Percentiles rank a stretch among this genome's conserved stretches.
phyloP scores from a whole-genome alignment of 2,329 filamentous ascomycete species.

The Hypocreales sp. region DNA sequence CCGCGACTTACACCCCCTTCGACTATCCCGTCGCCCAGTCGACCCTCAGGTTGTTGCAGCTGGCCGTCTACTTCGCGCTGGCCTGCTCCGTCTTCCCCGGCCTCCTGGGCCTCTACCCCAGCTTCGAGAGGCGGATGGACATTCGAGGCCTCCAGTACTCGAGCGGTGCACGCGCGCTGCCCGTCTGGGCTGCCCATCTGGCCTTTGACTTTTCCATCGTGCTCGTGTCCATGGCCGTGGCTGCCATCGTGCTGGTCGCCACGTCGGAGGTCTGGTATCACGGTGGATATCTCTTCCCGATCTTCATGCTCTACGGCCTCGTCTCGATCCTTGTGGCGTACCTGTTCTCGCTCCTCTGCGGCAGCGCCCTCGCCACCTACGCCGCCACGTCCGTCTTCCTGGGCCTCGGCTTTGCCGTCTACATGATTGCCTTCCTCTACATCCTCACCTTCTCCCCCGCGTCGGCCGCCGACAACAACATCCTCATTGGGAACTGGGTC shows the following conservation, averaged over 20 bases:
- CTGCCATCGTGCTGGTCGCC: constrained; percentile 53
- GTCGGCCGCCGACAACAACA: constrained; percentile 47
- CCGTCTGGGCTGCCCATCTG: constrained; percentile 74
- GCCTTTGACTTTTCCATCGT: constrained; percentile 68
- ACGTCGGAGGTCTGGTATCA: constrained; percentile 57
- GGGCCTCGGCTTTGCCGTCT: constrained; percentile 54
- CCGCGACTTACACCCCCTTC: constrained; percentile 58
- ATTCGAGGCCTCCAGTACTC: constrained; percentile 81
- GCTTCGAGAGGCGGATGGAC: constrained; percentile 62
- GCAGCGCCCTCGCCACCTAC: constrained; percentile 69
- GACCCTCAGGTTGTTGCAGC: constrained; percentile 58
- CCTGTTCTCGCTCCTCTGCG: constrained; percentile 63
- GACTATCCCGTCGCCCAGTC: constrained; percentile 55
- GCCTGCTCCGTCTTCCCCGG: constrained; percentile 66
- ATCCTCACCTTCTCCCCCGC: constrained; percentile 62
- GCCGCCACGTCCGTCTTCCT: constrained; percentile 69
- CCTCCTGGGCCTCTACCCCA: constrained; percentile 81
- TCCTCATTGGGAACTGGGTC: constrained; percentile 60
- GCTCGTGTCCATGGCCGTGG: constrained; percentile 45
- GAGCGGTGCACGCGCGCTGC: constrained; percentile 70
- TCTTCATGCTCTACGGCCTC: constrained; percentile 69
- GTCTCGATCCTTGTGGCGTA: constrained; percentile 66
- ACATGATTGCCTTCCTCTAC: constrained; percentile 55
- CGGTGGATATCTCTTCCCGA: constrained; percentile 65
- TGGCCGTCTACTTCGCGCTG: constrained; percentile 69